Base-by-base conservation (phyloP, 2,329 filamentous ascomycete species). In the Phoma herbarum region DNA sequence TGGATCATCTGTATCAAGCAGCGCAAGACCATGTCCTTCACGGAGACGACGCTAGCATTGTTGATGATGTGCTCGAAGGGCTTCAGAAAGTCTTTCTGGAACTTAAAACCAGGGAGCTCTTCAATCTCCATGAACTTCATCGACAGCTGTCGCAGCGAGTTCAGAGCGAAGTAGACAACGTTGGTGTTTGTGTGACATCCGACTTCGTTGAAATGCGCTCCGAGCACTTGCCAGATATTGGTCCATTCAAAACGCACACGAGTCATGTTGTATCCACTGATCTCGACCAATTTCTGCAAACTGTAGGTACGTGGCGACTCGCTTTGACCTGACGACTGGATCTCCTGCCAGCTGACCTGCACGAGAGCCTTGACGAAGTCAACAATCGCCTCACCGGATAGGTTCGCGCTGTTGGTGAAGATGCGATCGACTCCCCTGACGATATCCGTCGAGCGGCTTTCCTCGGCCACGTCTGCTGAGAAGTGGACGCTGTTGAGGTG, bases 1-100 rank as follows among this genome's bases (percentile, higher is more conserved):
- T 99, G 95, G 46, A 99, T 97, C 96, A 99, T 99, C 78, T 99
- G 96, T 56, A 97, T 96, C 61, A 99, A 82, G 74, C 96, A 99
- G 42, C 94, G 88, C 23, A 99, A 82, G 44, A 97, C 92, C 90
- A 99, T 94, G 69, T 99, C 95, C 78, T 99, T 99, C 69, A 99
- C 95, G 0, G 91, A 88, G 18, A 97, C 88, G 63, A 95, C 92
- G 63, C 84, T 92, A 41, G 93, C 95, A 75, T 99, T 98, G 57
- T 91, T 89, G 81, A 99, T 92, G 68, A 99, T 93, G 76, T 98
- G 92, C 80, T 99, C 94, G 69, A 99, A 99, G 0, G 96, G 95
- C 78, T 97, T 98, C 52, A 99, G 80, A 76, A 99, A 99, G 75
- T 99, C 94, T 76, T 99, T 99, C 71, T 99, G 95, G 74, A 99